Conservation (phyloP, 768 basidiomycete species). For the Suillus alpinus region DNA sequence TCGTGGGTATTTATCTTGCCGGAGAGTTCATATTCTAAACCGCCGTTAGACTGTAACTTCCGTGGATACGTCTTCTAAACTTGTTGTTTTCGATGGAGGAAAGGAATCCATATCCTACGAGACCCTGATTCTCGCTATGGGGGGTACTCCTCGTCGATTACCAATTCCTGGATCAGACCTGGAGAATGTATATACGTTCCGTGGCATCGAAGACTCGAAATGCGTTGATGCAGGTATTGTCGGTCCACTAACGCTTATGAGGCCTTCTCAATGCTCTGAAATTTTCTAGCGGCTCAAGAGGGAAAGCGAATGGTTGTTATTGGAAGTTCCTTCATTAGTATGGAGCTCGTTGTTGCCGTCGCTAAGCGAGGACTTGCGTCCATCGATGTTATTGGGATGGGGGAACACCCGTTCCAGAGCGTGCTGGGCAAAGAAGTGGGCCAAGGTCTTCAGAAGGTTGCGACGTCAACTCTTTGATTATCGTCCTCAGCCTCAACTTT, state of each 20-base stretch:
- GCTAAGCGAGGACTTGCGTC: slow-evolving; percentile 73
- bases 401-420: slow-evolving; percentile 75
- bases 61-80: slow-evolving; percentile 60
- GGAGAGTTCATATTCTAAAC: slow-evolving; percentile 7
- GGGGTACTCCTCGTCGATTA: slow-evolving; percentile 68
- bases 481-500: background rate
- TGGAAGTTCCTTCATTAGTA: slow-evolving; percentile 88
- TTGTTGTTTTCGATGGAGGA: slow-evolving; percentile 57
- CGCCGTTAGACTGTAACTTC: slow-evolving; percentile 59
- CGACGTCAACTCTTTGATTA: background rate
- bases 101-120: slow-evolving; percentile 68
- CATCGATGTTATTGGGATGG: slow-evolving; percentile 83
- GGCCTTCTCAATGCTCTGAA: background rate
- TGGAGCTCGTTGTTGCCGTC: slow-evolving; percentile 85
- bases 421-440: slow-evolving; percentile 83
- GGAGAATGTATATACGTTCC: slow-evolving; percentile 74
- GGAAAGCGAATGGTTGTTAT: slow-evolving; percentile 79
- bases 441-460: slow-evolving; percentile 69
- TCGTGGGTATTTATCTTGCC: slow-evolving; percentile 36
- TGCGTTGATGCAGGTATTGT: slow-evolving; percentile 63
- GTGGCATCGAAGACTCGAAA: slow-evolving; percentile 68
- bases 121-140: slow-evolving; percentile 76
- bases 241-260: background rate
- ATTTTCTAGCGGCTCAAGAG: slow-evolving; percentile 54
- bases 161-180: slow-evolving; percentile 75